Evolutionary conservation across 805 yeast genomes (phyloP).

Genomic region (Schwanniomyces vanrijiae): DNA sequence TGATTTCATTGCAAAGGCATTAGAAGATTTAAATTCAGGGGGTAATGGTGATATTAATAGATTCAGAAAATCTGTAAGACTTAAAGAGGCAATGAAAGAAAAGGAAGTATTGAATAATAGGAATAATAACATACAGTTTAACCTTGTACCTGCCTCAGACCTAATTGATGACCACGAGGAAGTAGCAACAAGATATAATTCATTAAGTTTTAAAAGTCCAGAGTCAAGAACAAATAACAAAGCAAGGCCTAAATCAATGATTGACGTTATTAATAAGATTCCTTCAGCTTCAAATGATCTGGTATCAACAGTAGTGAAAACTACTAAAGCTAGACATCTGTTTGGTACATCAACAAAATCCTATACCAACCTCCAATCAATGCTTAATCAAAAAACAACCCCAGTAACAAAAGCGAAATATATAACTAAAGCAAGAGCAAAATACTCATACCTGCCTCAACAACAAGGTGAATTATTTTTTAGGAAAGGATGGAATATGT

Average conservation of each 20-base stretch:
- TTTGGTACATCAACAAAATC: conserved; percentile 37
- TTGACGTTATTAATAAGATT: conserved; percentile 12
- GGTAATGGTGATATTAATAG: conserved; percentile 45
- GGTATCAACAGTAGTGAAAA: conserved; percentile 5
- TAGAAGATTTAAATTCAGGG: conserved; percentile 45
- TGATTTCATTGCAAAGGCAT: conserved; percentile 46
- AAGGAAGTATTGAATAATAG: conserved; percentile 11
- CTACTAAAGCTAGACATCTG: conserved; percentile 16
- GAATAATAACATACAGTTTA: conserved; percentile 11
- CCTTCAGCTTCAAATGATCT: conserved; percentile 4
- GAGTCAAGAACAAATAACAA: neutral
- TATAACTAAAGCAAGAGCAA: conserved; percentile 36
- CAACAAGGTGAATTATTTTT: conserved; percentile 41
- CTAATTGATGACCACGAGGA: conserved; percentile 36
- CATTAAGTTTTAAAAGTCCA: conserved; percentile 19
- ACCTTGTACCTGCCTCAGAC: conserved; percentile 19
- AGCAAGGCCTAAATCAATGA: conserved; percentile 27
- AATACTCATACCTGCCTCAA: conserved; percentile 40
- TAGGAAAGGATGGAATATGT: conserved; percentile 43
- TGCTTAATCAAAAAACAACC: conserved; percentile 23
- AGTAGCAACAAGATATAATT: conserved; percentile 36
- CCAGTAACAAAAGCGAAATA: conserved; percentile 32
- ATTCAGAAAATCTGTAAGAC: conserved; percentile 38
- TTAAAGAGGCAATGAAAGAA: conserved; percentile 1
- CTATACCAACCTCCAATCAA: conserved; percentile 28